Evolutionary conservation across 345 rosid species (phyloP).

Genomic region (Populus nigra): DNA sequence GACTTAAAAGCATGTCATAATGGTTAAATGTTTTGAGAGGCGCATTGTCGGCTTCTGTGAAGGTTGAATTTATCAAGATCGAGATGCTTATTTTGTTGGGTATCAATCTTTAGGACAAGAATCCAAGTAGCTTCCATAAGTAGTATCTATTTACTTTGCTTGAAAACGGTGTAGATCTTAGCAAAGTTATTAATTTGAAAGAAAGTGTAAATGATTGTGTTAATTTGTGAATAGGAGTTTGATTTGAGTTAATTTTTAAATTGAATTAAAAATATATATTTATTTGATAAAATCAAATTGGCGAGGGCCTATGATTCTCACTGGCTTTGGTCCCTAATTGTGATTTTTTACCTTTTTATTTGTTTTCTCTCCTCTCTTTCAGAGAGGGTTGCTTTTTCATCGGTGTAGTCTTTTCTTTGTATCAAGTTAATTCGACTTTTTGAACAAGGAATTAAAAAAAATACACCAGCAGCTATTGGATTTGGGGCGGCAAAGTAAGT

Average conservation of each 20-base stretch:
- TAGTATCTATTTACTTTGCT: constrained; percentile 15
- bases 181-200: too few relatives aligned
- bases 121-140: too few relatives aligned
- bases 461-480: neutral
- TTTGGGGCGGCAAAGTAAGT: neutral
- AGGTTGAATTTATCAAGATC: constrained; percentile 9
- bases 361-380: constrained; percentile 8
- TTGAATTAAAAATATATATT: too few relatives aligned
- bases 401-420: neutral
- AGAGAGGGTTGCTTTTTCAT: constrained; percentile 18
- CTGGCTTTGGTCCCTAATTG: neutral
- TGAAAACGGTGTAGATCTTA: constrained; percentile 33
- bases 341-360: neutral
- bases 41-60: constrained; percentile 20
- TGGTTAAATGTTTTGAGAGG: neutral
- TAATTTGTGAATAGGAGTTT: too few relatives aligned
- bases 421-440: neutral
- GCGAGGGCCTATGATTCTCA: constrained; percentile 14
- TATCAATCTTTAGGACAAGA: neutral
- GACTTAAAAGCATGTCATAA: neutral
- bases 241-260: too few relatives aligned
- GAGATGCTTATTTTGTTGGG: neutral
- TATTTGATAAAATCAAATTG: constrained; percentile 1
- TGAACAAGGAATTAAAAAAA: neutral
- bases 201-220: too few relatives aligned